Base-by-base conservation (phyloP, 371 early-diverging fungal genomes). In the Mucor racemosus region DNA sequence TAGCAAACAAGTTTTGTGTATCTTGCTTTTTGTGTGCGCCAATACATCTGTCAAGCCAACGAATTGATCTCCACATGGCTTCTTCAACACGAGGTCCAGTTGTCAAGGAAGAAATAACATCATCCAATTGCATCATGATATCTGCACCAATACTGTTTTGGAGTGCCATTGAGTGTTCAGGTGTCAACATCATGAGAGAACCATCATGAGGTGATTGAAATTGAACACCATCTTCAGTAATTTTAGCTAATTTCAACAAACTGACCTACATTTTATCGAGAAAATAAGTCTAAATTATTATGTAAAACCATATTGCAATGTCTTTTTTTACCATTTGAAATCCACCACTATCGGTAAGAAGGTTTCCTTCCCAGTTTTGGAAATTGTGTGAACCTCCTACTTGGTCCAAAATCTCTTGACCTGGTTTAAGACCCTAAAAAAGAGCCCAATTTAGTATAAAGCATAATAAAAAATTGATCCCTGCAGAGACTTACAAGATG, bases 51-150 rank as follows among this genome's bases (percentile, higher is more conserved):
- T 98, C 97, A 39, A 98, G 82, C 99, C 98, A 98, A 64, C 96
- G 88, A 64, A 98, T 91, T 7, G 94, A 94, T 75, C 98, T 85
- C 85, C 91, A 86, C 95, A 96, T 95, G 41, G 97, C 97, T 71
- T 94, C 94, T 74, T 95, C 96, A 7, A 97, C 92, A 66, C 94
- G 87, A 6, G 91, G 88, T 4, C 94, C 92, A 6, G 90, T 86
- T 8, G 91, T 89, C 62, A 95, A 77, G 14, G 97, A 94, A 21
- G 95, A 92, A 5, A 97, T 95, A 15, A 98, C 98, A 78, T 98
- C 97, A 75, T 98, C 98, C 62, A 98, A 77, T 74, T 97, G 99
- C 98, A 98, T 97, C 84, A 97, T 95, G 54, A 98, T 97, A 79
- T 97, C 99, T 2, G 97, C 94, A 17, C 96, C 97, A 70, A 98